Base-by-base conservation (phyloP, 345 rosid genomes). In the Erucastrum elatum region DNA sequence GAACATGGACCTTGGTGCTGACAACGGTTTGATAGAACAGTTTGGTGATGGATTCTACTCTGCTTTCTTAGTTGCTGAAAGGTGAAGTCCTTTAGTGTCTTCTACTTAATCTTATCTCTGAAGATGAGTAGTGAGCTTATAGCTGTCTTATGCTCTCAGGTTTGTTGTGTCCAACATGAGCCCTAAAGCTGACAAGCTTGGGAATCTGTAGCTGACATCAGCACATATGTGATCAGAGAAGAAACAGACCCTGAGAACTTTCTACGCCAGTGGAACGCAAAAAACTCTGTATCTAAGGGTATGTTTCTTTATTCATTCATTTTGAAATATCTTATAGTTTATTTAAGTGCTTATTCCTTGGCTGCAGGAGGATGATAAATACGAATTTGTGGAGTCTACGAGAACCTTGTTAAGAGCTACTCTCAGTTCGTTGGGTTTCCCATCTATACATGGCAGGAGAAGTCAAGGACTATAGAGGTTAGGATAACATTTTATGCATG, bases 31-130 rank as follows among this genome's bases (percentile, higher is more conserved):
- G 88, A 95, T 95, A 12, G 99, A 98, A 30, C 99, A 95, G 81
- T 95, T 95, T 85, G 98, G 98, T 86, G 99, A 93, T 84, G 99
- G 99, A n/a, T 95, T 95, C 83, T 93, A 95, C 86, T 93, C 99
- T 70, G 93, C 99, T 62, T 95, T 95, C 85, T 91, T 95, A 79
- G 98, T 95, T 55, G 93, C 99, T 64, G 90, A 93, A 93, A 89
- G 99, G 98, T 93, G 78, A 15, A 17, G 10, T 56, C 13, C 16
- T n/a, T 46, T 21, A 10, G 10, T 53, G 21, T 61, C 56, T 51
- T 51, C 21, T 51, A 51, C 17, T 51, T 51, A n/a, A n/a, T 46
- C 41, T 35, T 12, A 6, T 34, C 31, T 21, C 8, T 46, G 29
- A 12, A 10, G 44, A 79, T 39, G 21, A 51, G 25, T 64, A 9